These are phyloP conservation scores for Boletus insuetus DNA, from an alignment of 768 basidiomycete genomes.

Conservation along the genomic window DNA sequence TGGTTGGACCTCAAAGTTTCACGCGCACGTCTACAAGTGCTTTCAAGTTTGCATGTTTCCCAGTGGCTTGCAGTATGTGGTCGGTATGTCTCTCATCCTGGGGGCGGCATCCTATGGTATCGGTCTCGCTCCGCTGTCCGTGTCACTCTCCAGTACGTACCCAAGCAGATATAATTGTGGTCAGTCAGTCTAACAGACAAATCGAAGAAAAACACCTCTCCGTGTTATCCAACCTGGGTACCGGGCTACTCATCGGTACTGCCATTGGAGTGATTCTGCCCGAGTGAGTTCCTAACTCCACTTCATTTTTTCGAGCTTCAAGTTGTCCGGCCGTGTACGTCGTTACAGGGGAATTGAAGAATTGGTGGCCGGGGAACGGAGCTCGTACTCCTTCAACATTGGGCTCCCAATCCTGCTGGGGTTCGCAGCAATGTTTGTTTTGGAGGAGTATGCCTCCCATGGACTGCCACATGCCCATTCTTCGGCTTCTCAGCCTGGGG, in stretches of 20 bases:
- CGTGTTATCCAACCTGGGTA: constrained; percentile 58
- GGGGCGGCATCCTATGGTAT: constrained; percentile 62
- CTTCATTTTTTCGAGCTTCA: not conserved
- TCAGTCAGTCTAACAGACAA: constrained; percentile 22
- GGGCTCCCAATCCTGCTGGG: constrained; percentile 65
- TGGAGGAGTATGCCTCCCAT: constrained; percentile 63
- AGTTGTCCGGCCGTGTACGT: not conserved
- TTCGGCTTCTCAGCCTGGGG: constrained; percentile 15
- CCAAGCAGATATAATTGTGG: constrained; percentile 2
- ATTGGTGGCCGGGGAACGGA: constrained; percentile 35
- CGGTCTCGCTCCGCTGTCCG: constrained; percentile 74
- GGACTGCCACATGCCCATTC: constrained; percentile 34
- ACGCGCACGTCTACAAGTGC: not conserved
- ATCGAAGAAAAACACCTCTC: constrained; percentile 45
- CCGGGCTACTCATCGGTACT: constrained; percentile 85
- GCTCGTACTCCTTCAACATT: constrained; percentile 51
- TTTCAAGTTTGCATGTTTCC: constrained; percentile 18
- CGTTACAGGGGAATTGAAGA: constrained; percentile 70
- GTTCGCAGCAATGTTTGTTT: constrained; percentile 52
- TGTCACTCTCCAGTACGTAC: constrained; percentile 61
- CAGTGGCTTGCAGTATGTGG: constrained; percentile 21
- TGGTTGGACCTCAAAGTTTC: not conserved
- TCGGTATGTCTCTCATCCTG: constrained; percentile 55
- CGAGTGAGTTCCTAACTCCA: constrained; percentile 58
- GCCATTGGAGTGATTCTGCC: constrained; percentile 91